Conservation (phyloP, 805 yeast genomes). For the Candida odintsovae region DNA sequence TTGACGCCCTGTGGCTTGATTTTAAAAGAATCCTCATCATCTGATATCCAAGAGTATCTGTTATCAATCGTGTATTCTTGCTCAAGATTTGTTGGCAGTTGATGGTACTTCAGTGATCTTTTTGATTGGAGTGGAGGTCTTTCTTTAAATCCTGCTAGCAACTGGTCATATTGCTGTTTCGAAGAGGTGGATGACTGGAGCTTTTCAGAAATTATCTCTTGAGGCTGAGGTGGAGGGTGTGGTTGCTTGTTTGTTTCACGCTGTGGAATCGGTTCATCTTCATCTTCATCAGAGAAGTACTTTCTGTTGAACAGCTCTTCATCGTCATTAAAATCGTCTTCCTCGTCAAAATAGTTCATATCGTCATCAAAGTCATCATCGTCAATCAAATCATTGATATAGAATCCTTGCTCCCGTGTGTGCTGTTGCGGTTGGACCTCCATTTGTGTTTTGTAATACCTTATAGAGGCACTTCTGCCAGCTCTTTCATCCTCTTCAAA, state of each 20-base stretch:
- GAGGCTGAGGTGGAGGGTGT: not conserved
- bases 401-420: constrained; percentile 26
- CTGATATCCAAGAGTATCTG: constrained; percentile 24
- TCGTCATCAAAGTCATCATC: constrained; percentile 39
- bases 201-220: not conserved
- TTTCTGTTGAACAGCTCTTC: constrained; percentile 27
- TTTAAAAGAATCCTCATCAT: constrained; percentile 22
- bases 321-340: constrained; percentile 28
- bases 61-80: constrained; percentile 22
- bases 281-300: constrained; percentile 23
- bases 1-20: constrained; percentile 20
- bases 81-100: constrained; percentile 30
- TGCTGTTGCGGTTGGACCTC: constrained; percentile 14
- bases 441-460: constrained; percentile 38
- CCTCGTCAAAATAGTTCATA: constrained; percentile 32
- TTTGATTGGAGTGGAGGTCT: constrained; percentile 1
- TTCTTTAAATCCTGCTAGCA: not conserved
- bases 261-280: not conserved
- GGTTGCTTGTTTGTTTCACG: not conserved
- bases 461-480: constrained; percentile 49
- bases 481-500: constrained; percentile 40
- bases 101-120: constrained; percentile 32
- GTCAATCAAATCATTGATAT: constrained; percentile 34
- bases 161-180: not conserved
- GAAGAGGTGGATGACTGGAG: not conserved